These are phyloP conservation scores for Myxozyma sirexii DNA, from an alignment of 805 yeast species.

Conservation along the genomic window DNA sequence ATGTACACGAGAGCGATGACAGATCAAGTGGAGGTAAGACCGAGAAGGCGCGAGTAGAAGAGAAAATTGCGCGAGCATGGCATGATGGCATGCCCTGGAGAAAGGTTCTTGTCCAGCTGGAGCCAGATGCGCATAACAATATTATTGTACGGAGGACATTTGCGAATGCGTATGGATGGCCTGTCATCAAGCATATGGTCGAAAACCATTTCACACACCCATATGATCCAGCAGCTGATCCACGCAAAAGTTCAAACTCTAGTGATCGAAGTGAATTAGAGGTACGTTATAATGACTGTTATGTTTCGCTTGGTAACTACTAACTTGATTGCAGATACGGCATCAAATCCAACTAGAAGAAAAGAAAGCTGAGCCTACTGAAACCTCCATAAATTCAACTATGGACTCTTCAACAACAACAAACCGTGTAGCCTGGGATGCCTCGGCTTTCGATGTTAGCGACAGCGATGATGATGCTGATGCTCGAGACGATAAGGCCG, in stretches of 20 bases:
- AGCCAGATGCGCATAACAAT: conserved; percentile 95
- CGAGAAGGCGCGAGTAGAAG: conserved; percentile 57
- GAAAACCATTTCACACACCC: conserved; percentile 57
- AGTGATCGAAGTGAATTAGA: background rate
- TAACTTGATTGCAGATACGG: background rate
- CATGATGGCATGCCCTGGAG: conserved; percentile 86
- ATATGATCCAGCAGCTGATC: conserved; percentile 23
- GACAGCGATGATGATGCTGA: conserved; percentile 24
- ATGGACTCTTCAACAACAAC: background rate
- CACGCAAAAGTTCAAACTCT: background rate
- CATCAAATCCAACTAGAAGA: background rate
- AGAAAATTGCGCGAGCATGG: conserved; percentile 84
- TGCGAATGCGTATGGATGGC: conserved; percentile 95
- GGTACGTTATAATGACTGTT: background rate
- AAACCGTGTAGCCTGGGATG: conserved; percentile 24
- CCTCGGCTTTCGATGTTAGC: conserved; percentile 19
- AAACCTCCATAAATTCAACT: background rate
- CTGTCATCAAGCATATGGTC: conserved; percentile 80
- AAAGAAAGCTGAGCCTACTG: background rate
- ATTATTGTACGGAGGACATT: conserved; percentile 85
- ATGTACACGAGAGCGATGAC: background rate
- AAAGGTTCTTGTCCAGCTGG: conserved; percentile 79
- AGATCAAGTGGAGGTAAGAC: conserved; percentile 18
- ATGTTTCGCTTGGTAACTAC: too few relatives aligned
- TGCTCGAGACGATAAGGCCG: background rate